Base-by-base conservation (phyloP, 2,329 filamentous ascomycete species). In the Xylariaceae sp. region DNA sequence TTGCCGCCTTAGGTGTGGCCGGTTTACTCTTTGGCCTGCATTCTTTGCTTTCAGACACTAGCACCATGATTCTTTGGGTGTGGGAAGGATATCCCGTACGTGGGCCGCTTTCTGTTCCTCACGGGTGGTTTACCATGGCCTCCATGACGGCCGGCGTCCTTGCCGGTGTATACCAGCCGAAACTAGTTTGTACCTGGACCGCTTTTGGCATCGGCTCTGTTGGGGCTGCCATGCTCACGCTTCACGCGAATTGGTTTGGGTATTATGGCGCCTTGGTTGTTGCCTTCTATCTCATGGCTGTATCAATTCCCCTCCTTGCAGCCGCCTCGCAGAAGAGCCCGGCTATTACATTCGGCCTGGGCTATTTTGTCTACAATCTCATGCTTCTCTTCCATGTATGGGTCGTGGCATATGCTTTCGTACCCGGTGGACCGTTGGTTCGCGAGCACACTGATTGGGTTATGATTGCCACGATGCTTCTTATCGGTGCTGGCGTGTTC, bases 21-120 rank as follows among this genome's bases (percentile, higher is more conserved):
- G 92, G 91, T 29, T 72, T 96, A 7, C 80, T 96, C 67, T 99
- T 99, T 66, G 89, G 82, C 5, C 79, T 97, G 66, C 94, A 97
- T 69, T 96, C 92, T 1, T 77, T 99, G 9, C 80, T 99, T 10
- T 96, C 94, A 0, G 94, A 99, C 69, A 95, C 92, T 0, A 97
- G 94, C 75, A 99, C 94, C 50, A 97, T 99, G 91, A 96, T 97
- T 54, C 80, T 92, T 15, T 99, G 94, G 94, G 90, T 90, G 2
- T 99, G 94, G 94, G 91, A 96, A 63, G 94, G 94, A 6, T 99
- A 88, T 65, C 94, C 94, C 13, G 83, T 97, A 39, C 84, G 88
- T 47, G 94, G 94, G 6, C 94, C 94, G 2, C 83, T 94, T 47
- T 84, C 91, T 57, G 90, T 86, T 45, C 90, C 91, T n/a, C 91